phyloP scores from a whole-genome alignment of 2,329 filamentous ascomycete species.

The Exophiala oligosperma region DNA sequence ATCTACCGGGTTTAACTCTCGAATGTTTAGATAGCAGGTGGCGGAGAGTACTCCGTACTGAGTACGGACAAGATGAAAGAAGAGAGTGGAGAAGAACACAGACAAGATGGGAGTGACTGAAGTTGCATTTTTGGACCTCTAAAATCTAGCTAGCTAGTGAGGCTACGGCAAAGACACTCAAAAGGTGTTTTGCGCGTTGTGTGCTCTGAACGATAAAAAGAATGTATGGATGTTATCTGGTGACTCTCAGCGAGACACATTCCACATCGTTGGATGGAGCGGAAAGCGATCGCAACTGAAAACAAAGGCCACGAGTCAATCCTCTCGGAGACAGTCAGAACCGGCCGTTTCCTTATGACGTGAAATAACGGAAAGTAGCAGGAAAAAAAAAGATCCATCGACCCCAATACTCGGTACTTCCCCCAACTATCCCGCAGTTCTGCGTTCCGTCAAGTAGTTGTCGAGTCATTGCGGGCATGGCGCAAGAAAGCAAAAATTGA shows the following conservation, averaged over 20 bases:
- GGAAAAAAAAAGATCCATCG: not conserved
- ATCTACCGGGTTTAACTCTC: no score
- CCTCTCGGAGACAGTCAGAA: conserved; percentile 27
- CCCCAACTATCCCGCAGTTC: not conserved
- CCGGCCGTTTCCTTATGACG: conserved; percentile 13
- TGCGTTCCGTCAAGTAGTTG: not conserved
- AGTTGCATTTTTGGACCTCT: not conserved
- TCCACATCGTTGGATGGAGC: not conserved
- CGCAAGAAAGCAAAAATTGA: not conserved
- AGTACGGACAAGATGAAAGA: no score
- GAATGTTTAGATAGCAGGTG: no score
- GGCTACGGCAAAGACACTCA: not conserved
- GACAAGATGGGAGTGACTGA: no score
- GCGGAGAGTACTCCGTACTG: no score
- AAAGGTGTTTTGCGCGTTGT: not conserved
- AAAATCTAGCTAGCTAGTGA: not conserved
- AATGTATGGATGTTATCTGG: conserved; percentile 4
- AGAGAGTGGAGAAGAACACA: no score
- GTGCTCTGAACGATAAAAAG: not conserved
- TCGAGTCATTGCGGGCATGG: not conserved
- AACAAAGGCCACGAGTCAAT: conserved; percentile 25
- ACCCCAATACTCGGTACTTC: not conserved
- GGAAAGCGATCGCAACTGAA: not conserved
- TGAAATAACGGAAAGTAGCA: not conserved
- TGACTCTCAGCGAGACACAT: not conserved